Evolutionary conservation across 2,329 filamentous ascomycete genomes (phyloP).

Genomic region (Exophiala viscosa): DNA sequence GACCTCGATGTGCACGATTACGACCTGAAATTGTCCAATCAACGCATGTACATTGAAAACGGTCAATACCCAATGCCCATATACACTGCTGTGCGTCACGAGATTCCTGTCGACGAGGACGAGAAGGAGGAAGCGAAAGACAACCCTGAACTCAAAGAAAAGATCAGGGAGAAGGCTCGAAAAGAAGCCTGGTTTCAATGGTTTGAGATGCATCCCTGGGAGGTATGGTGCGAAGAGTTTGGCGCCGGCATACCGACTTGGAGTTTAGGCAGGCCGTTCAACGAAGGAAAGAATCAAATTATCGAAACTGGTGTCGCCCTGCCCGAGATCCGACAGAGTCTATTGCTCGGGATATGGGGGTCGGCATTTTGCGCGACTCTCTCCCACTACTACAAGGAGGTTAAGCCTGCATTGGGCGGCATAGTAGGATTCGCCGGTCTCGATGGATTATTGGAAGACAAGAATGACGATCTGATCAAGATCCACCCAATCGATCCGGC

Average conservation of each 20-base stretch:
- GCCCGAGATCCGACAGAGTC: slow-evolving; percentile 77
- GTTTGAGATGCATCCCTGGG: slow-evolving; percentile 94
- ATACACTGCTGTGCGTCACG: slow-evolving; percentile 91
- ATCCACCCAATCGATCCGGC: slow-evolving; percentile 94
- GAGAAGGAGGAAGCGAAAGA: slow-evolving; percentile 33
- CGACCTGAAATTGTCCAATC: slow-evolving; percentile 89
- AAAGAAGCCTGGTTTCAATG: slow-evolving; percentile 91
- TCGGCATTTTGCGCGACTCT: slow-evolving; percentile 94
- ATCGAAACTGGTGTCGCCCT: slow-evolving; percentile 64
- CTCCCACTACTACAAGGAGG: slow-evolving; percentile 92
- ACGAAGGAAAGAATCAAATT: slow-evolving; percentile 64
- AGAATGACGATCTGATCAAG: slow-evolving; percentile 79
- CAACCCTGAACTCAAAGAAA: slow-evolving; percentile 33
- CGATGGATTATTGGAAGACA: slow-evolving; percentile 76
- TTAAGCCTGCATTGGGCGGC: slow-evolving; percentile 74
- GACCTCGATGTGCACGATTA: slow-evolving; percentile 70
- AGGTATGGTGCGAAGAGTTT: slow-evolving; percentile 92
- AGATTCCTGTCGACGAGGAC: slow-evolving; percentile 69
- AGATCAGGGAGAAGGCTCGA: slow-evolving; percentile 45
- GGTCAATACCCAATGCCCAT: slow-evolving; percentile 87
- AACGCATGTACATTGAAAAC: slow-evolving; percentile 68
- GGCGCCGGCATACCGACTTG: slow-evolving; percentile 90
- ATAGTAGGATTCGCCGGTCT: slow-evolving; percentile 71
- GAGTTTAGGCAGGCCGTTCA: slow-evolving; percentile 81
- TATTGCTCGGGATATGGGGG: slow-evolving; percentile 92